Evolutionary conservation across 2,329 filamentous ascomycete genomes (phyloP), one percentile per base, ranked within the genome.

Genomic region (Epichloe typhina): DNA sequence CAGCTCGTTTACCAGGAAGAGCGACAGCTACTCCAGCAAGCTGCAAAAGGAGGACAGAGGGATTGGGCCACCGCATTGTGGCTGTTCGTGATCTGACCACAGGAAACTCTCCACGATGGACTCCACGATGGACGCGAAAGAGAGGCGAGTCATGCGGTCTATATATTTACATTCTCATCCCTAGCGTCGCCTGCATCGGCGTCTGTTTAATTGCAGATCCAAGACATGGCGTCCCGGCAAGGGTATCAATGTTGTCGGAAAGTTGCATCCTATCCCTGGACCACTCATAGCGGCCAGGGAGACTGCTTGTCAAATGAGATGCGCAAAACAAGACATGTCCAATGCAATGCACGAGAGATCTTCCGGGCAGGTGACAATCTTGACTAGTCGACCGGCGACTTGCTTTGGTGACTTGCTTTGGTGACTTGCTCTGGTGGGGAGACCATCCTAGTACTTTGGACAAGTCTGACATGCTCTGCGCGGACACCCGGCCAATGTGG

Each of bases 1-100:
- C 37, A 6, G 48, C 46, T 15, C 52, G 50, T 38, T 43, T 53
- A 37, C 49, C 39, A 13, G 53, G 53, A 5, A 48, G 35, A 21
- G 52, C 53, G 26, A 53, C 31, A 3, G 50, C 51, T 12, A 37
- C 45, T 19, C 43, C 50, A 35, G 38, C 50, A 21, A 55, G 50
- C 43, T 45, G 53, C 45, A 53, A 26, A 17, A 56, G 46, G 23
- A 55, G 9, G 15, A 55, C 15, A 2, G 47, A 48, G 26, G 31
- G 37, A 55, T 55, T 47, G 2, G 43, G 38, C 21, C 51, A 33
- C 26, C 52, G 54, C 55, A 57, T 57, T n/a, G 23, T 53, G 48
- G 2, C 19, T 12, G 7, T 23, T 23, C 7, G 49, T 12, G 43
- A 17, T 17, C 37, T 11, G 37, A 17, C 13, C 2, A 23, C 36